Evolutionary conservation across 345 rosid species (phyloP).

Genomic region (Raphanus raphanistrum): DNA sequence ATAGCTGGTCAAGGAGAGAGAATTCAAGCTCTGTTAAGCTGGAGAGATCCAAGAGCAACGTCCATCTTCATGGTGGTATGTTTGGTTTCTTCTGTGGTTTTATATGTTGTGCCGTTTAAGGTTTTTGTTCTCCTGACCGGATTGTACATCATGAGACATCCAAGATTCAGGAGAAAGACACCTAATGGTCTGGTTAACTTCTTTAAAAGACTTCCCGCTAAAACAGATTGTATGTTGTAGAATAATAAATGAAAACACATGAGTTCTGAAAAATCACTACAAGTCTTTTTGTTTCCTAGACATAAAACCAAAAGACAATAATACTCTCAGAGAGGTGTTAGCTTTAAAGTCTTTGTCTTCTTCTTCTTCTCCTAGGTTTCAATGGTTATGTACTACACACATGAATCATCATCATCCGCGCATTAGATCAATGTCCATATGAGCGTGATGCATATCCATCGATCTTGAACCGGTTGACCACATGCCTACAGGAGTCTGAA

Average conservation of each 20-base stretch:
- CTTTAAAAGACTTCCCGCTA: not conserved
- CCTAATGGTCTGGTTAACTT: constrained; percentile 50
- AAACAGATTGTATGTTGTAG: not conserved
- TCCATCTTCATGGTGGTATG: constrained; percentile 65
- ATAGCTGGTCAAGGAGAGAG: constrained; percentile 94
- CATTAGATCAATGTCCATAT: constrained; percentile 88
- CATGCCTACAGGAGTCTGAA: constrained; percentile 53
- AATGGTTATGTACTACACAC: constrained; percentile 3
- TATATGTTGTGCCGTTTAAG: constrained; percentile 77
- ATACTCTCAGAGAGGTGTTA: not conserved
- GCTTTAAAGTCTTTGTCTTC: constrained; percentile 8
- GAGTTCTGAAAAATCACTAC: not conserved
- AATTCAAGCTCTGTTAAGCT: constrained; percentile 69
- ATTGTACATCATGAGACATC: constrained; percentile 77
- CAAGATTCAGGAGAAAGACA: constrained; percentile 66
- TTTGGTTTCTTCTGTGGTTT: constrained; percentile 60
- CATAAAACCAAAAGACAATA: not conserved
- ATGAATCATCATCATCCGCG: constrained; percentile 65
- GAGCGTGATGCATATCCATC: constrained; percentile 65
- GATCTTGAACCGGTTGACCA: constrained; percentile 70
- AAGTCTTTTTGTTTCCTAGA: not conserved
- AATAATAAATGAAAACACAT: not conserved
- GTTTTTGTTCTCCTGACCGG: constrained; percentile 63
- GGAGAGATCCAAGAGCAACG: constrained; percentile 96
- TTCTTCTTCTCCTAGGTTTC: constrained; percentile 24